Evolutionary conservation across 106 monocot genomes (phyloP), one percentile per base, ranked within the genome.

Genomic region (Allium sativum): DNA sequence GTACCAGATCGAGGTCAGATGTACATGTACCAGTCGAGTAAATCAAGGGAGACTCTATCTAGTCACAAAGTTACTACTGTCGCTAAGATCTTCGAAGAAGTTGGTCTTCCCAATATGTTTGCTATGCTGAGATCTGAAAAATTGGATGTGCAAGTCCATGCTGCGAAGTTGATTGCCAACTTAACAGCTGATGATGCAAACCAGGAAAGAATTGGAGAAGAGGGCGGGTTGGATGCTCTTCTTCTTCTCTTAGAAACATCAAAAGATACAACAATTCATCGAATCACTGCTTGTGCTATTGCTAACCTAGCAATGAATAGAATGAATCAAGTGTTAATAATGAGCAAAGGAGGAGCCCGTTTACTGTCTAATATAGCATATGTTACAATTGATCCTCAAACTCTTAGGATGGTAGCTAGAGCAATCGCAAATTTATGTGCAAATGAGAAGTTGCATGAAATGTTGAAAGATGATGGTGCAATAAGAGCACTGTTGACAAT

Each of bases 401-500:
- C 90, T 41, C 79, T 91, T 66, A 68, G 90, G 64, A 91, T 91
- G 86, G 70, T 83, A 11, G 90, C 90, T 56, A 86, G 90, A 66
- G 90, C 90, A 62, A 45, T 86, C 62, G 90, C 90, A 68, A 91
- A 91, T 76, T 78, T 91, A 68, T 91, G 90, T 66, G 90, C 80
- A 64, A 91, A 91, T 73, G 90, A 89, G 67, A 84, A 75, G 48
- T 61, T 84, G 56, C 84, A 81, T 48, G 18, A 73, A 40, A 70
- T 60, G 62, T 51, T 89, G 56, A 84, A 84, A 66, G 72, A 81
- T 45, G 89, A 89, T 67, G 84, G 84, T 41, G 89, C 75, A 46
- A 76, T 72, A n/a, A 89, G 76, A 70, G 84, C 89, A 62, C 70
- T 89, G 19, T 52, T 89, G 52, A 70, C 55, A 55, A 84, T 89